Conservation (phyloP, 768 basidiomycete species). For the Suillus decipiens region DNA sequence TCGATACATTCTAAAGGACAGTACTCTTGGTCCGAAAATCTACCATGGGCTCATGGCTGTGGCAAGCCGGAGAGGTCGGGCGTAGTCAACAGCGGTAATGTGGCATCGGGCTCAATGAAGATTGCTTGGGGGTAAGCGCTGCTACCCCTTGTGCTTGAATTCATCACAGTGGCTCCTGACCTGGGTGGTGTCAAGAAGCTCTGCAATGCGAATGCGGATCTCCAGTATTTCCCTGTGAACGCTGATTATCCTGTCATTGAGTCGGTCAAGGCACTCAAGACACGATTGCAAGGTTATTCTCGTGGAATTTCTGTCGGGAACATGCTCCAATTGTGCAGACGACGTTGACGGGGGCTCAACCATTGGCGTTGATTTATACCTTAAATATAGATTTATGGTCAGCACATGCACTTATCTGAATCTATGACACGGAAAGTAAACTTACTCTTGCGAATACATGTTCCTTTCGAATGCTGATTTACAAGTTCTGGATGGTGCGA, state of each 20-base stretch:
- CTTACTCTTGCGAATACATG: background rate
- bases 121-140: background rate
- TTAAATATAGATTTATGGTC: background rate
- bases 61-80: background rate
- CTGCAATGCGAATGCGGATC: background rate
- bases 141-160: background rate
- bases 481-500: too few species aligned
- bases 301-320: background rate
- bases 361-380: background rate
- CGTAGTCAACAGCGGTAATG: background rate
- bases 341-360: background rate
- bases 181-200: background rate
- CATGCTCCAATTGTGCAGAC: background rate
- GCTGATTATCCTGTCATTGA: background rate
- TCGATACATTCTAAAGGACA: background rate
- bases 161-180: background rate
- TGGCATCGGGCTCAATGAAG: background rate
- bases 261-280: background rate
- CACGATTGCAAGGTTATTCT: background rate
- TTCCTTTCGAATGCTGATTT: too few species aligned
- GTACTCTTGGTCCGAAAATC: background rate
- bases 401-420: background rate
- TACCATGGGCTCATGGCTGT: background rate
- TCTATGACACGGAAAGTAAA: background rate
- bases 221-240: background rate